Evolutionary conservation across 176 grass and related monocot species (phyloP).

Genomic region (Eleusine coracana): DNA sequence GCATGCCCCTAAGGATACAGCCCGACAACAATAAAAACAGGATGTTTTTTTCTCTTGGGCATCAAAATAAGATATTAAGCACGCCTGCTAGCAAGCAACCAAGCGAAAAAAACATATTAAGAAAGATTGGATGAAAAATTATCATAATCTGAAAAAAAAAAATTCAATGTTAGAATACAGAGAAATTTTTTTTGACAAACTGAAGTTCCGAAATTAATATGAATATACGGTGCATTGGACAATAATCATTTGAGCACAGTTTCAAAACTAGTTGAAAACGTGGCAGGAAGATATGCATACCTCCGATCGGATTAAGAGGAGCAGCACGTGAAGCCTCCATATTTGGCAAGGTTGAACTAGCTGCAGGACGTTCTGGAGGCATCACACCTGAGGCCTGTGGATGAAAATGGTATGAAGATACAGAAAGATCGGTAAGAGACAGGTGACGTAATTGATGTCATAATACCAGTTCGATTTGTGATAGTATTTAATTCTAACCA

Average conservation of each 20-base stretch:
- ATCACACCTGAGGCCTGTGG: conserved; percentile 40
- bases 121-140: neutral
- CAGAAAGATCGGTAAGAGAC: neutral
- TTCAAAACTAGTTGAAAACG: conserved; percentile 24
- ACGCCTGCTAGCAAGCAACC: neutral
- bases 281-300: conserved; percentile 31
- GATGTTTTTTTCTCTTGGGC: neutral
- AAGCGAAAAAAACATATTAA: neutral
- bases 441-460: neutral
- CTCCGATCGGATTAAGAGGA: conserved; percentile 36
- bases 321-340: conserved; percentile 28
- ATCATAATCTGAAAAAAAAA: neutral
- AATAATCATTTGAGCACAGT: neutral
- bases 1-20: neutral
- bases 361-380: conserved; percentile 43
- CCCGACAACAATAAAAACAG: neutral
- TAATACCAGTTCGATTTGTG: neutral
- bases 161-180: neutral
- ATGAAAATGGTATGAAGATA: conserved; percentile 34
- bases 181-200: neutral
- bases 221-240: neutral
- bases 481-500: neutral
- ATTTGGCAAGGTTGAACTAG: conserved; percentile 26
- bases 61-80: conserved; percentile 16
- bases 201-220: neutral